Evolutionary conservation across 2,329 filamentous ascomycete genomes (phyloP), one percentile per base, ranked within the genome.

Genomic region (Dactylella cylindrospora): DNA sequence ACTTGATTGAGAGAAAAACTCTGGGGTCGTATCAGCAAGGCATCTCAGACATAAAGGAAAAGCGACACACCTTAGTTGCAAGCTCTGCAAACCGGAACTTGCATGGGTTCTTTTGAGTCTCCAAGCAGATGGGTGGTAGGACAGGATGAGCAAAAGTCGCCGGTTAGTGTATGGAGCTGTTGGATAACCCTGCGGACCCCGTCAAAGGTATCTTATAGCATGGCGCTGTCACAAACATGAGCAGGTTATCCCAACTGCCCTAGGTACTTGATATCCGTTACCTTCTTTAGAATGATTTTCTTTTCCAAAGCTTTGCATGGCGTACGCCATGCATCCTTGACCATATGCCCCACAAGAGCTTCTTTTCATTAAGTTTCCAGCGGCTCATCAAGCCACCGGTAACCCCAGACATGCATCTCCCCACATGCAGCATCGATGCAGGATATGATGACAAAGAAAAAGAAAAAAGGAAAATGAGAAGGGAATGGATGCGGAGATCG

Each of bases 291-390:
- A 43, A 9, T 13, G 9, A 9, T 19, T 38, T 36, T 29, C 36
- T 20, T 29, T 36, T 23, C 17, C 40, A 44, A 19, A 17, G 44
- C 28, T 47, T 47, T 17, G 35, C 46, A 53, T 46, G 36, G 36
- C 47, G 44, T 53, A 53, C 55, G 41, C 40, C 47, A 47, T 57
- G 25, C 36, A 57, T 45, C 47, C 40, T 31, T 32, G 47, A 53
- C 41, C 54, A 61, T 61, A 47, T 23, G 47, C 46, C 40, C 46
- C 54, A 26, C 46, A 52, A 31, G 32, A 33, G 31, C 29, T 36
- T 36, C 23, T 41, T 41, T 47, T 29, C 35, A 31, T 39, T 26
- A 46, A 47, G 41, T 32, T 13, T 49, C 33, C 44, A n/a, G n/a
- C n/a, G n/a, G n/a, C n/a, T n/a, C n/a, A n/a, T n/a, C n/a, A n/a